These are phyloP conservation scores for Pythium grandisporangium DNA, from an alignment of 352 stramenopile species.

Conservation along the genomic window DNA sequence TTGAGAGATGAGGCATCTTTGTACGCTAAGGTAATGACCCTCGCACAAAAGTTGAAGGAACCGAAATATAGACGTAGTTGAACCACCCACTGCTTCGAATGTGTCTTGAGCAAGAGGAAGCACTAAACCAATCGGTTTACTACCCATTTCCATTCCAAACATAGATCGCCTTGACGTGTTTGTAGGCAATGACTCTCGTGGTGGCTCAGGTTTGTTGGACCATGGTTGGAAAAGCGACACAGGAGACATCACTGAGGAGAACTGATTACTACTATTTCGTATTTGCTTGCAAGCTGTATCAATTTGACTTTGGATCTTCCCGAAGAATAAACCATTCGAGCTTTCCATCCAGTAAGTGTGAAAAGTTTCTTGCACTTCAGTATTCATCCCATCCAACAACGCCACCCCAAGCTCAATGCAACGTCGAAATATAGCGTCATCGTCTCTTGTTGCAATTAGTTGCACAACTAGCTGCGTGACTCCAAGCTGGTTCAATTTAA, in stretches of 20 bases:
- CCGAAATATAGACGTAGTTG: constrained; percentile 46
- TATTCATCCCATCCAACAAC: constrained; percentile 68
- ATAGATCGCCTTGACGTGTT: too few species aligned
- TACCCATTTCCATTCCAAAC: not conserved
- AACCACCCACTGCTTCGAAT: constrained; percentile 8
- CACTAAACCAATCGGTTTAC: not conserved
- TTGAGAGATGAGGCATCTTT: constrained; percentile 46
- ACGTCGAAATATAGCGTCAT: constrained; percentile 42
- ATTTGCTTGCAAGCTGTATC: constrained; percentile 39
- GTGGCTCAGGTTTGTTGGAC: too few species aligned
- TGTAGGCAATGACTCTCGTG: too few species aligned
- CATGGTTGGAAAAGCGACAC: not conserved
- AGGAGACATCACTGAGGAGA: too few species aligned
- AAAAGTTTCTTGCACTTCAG: constrained; percentile 66
- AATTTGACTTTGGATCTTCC: constrained; percentile 32
- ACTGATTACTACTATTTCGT: constrained; percentile 18
- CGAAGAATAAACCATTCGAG: constrained; percentile 31
- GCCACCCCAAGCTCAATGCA: constrained; percentile 57
- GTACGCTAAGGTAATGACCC: constrained; percentile 56
- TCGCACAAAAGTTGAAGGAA: constrained; percentile 71
- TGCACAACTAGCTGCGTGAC: constrained; percentile 60
- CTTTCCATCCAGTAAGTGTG: constrained; percentile 30
- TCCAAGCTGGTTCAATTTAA: constrained; percentile 50
- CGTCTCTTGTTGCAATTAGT: constrained; percentile 39
- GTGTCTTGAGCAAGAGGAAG: too few species aligned